Evolutionary conservation across 1,284 basidiomycete genomes (phyloP), one percentile per base, ranked within the genome.

Genomic region (Ceratobasidium sp.): DNA sequence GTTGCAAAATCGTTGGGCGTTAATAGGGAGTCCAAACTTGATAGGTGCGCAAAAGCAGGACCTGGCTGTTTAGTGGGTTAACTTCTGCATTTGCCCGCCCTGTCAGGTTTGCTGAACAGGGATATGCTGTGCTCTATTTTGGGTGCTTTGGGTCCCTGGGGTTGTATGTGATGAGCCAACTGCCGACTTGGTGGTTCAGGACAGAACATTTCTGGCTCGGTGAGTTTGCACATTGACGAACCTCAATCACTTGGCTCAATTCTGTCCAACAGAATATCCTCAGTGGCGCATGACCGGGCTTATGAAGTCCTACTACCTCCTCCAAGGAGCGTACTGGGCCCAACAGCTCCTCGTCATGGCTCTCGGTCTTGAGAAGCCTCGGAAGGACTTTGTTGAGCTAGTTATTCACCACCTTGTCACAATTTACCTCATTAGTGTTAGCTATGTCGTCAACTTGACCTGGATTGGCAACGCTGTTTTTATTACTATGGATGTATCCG

Each of bases 401-500:
- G 88, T 98, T 14, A 89, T 85, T 1, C 90, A 97, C 82, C 98
- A 99, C 81, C 79, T 96, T 59, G 95, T 99, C 63, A 98, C 98
- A 0, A 86, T 99, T 27, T 99, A 96, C 96, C 87, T 99, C 34
- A 89, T 99, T 62, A 92, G 93, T 65, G 96, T 95, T 95, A 95
- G 93, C 79, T 98, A 96, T 80, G 81, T 89, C 41, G 77, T 92
- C 78, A 94, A 94, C 80, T 77, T 94, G 65, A 98, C 96, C 0
- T 84, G 90, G 78, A 96, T 98, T 69, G 97, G 97, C 13, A 74
- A 74, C 77, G 93, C 95, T 1, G 89, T 99, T 29, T 98, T 93
- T 79, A 88, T 97, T 80, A 97, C 95, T 81, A 99, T 98, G 97
- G 97, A 99, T 83, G 87, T 98, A 31, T 96, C 96, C 1, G 97